These are phyloP conservation scores for Floccularia luteovirens DNA, from an alignment of 768 basidiomycete genomes.

Conservation along the genomic window DNA sequence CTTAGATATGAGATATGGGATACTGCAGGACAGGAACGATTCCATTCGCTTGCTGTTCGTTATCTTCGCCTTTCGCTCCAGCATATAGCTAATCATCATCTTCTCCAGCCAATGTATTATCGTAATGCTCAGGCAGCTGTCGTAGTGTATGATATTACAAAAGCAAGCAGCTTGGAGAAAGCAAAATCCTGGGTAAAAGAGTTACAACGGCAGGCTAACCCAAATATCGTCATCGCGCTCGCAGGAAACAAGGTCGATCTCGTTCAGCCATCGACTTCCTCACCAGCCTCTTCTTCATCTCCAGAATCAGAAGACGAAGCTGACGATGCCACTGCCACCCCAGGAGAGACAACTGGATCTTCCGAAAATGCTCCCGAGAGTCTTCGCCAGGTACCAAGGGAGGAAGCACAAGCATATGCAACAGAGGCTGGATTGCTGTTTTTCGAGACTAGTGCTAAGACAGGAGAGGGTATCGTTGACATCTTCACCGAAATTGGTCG, in stretches of 20 bases:
- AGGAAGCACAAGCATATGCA: constrained; percentile 96
- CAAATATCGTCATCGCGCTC: constrained; percentile 97
- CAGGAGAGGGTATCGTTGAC: constrained; percentile 90
- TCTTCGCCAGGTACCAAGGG: constrained; percentile 83
- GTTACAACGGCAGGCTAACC: constrained; percentile 96
- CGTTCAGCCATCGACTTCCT: constrained; percentile 57
- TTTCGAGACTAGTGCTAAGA: constrained; percentile 98
- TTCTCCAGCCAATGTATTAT: constrained; percentile 89
- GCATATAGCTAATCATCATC: constrained; percentile 9
- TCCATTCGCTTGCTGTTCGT: constrained; percentile 91
- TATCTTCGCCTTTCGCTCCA: constrained; percentile 4
- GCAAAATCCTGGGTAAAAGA: constrained; percentile 99
- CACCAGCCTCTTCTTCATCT: constrained; percentile 35
- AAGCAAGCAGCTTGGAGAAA: constrained; percentile 92
- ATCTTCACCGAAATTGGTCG: constrained; percentile 97
- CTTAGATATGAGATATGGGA: constrained; percentile 97
- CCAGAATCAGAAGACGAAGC: constrained; percentile 83
- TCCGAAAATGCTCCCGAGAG: constrained; percentile 54
- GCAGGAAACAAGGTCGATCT: constrained; percentile 97
- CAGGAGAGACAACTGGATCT: constrained; percentile 58
- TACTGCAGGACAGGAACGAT: constrained; percentile 92
- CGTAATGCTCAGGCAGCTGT: constrained; percentile 97
- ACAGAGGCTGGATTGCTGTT: constrained; percentile 91
- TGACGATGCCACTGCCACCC: constrained; percentile 87
- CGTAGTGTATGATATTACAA: constrained; percentile 97